Evolutionary conservation across 768 basidiomycete genomes (phyloP).

Genomic region (Phaeotremella fagi): DNA sequence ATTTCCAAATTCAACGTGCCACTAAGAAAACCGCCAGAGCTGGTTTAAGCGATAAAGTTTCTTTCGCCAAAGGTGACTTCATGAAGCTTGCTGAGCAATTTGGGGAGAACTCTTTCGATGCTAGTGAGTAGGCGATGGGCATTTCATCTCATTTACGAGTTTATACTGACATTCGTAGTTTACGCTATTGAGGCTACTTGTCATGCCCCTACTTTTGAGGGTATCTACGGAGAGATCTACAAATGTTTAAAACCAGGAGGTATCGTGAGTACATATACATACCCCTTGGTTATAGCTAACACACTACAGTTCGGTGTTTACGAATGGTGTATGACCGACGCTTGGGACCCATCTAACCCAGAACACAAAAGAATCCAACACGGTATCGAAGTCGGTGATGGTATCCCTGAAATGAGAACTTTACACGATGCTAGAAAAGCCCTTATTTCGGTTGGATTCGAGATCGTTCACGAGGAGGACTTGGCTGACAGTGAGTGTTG

Average conservation of each 20-base stretch:
- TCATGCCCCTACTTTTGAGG: constrained; percentile 92
- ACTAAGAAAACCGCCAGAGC: constrained; percentile 70
- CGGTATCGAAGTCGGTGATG: constrained; percentile 87
- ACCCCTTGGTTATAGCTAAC: background rate
- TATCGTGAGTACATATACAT: constrained; percentile 57
- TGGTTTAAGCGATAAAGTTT: constrained; percentile 69
- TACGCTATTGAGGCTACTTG: constrained; percentile 98
- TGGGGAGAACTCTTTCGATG: constrained; percentile 89
- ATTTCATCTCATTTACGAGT: background rate
- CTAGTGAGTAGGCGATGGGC: constrained; percentile 73
- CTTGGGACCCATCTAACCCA: constrained; percentile 74
- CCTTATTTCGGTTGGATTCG: constrained; percentile 74
- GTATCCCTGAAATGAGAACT: constrained; percentile 95
- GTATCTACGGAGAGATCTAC: constrained; percentile 87
- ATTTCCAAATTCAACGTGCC: constrained; percentile 87
- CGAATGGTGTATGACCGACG: constrained; percentile 98
- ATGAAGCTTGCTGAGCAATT: constrained; percentile 91
- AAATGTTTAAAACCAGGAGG: constrained; percentile 96
- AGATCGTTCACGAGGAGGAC: constrained; percentile 86
- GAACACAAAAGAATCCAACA: constrained; percentile 86
- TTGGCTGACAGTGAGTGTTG: constrained; percentile 73
- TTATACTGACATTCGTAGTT: constrained; percentile 52
- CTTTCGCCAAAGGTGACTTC: constrained; percentile 89
- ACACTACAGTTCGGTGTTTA: constrained; percentile 81
- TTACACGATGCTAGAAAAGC: constrained; percentile 67